These are phyloP conservation scores for Penicillium polonicum DNA, from an alignment of 2,329 filamentous ascomycete genomes.

Conservation along the genomic window DNA sequence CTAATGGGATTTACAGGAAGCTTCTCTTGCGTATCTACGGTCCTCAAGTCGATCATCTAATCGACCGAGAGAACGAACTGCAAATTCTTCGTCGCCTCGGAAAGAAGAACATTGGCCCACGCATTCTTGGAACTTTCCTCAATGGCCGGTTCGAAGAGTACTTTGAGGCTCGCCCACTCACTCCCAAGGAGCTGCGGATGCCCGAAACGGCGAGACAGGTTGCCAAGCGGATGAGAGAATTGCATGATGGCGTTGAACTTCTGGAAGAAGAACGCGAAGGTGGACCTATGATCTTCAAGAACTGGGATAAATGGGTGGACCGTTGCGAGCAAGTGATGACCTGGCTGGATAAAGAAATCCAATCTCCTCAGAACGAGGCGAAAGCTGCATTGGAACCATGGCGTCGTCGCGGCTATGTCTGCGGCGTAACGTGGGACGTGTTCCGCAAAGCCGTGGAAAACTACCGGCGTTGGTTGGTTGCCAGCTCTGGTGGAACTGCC, in stretches of 20 bases:
- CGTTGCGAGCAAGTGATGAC: slow-evolving; percentile 54
- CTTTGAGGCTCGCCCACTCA: slow-evolving; percentile 80
- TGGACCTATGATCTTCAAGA: slow-evolving; percentile 82
- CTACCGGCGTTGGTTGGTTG: slow-evolving; percentile 73
- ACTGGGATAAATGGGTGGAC: slow-evolving; percentile 92
- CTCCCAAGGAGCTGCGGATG: slow-evolving; percentile 70
- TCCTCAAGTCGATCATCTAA: slow-evolving; percentile 90
- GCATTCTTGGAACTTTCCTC: slow-evolving; percentile 83
- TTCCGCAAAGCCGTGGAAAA: slow-evolving; percentile 74
- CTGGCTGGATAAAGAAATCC: slow-evolving; percentile 59
- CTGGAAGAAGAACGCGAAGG: slow-evolving; percentile 72
- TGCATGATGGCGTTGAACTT: slow-evolving; percentile 90
- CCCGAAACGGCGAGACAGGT: slow-evolving; percentile 87
- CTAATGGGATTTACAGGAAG: slow-evolving; percentile 52
- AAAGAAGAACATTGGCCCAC: slow-evolving; percentile 88
- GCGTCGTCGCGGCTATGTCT: slow-evolving; percentile 72
- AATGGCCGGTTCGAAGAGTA: slow-evolving; percentile 97
- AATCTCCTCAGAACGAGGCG: slow-evolving; percentile 44
- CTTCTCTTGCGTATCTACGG: slow-evolving; percentile 90
- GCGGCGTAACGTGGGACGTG: slow-evolving; percentile 75
- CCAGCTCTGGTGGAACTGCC: slow-evolving; percentile 65
- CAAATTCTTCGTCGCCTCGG: slow-evolving; percentile 81
- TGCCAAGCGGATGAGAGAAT: slow-evolving; percentile 93
- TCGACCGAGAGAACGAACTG: slow-evolving; percentile 88
- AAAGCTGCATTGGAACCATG: slow-evolving; percentile 54